Evolutionary conservation across 2,329 filamentous ascomycete species (phyloP).

Genomic region (Penicillium sp.): DNA sequence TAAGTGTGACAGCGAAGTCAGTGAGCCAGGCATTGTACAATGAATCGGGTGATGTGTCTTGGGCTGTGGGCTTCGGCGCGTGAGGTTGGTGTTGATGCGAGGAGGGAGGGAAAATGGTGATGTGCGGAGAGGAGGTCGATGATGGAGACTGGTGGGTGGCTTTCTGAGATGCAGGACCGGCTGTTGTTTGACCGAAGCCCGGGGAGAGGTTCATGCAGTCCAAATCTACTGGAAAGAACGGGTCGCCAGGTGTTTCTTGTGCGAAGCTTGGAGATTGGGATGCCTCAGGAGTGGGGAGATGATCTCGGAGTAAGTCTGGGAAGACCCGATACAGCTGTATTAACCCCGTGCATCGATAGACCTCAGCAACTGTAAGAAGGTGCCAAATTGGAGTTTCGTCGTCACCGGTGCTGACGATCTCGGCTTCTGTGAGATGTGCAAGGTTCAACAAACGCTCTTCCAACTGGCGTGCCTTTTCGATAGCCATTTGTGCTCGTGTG

Average conservation of each 20-base stretch:
- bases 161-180: neutral
- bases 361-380: slow-evolving; percentile 54
- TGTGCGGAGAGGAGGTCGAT: neutral
- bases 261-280: neutral
- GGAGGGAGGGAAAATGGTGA: slow-evolving; percentile 6
- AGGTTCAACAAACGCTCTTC: slow-evolving; percentile 51
- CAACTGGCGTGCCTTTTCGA: slow-evolving; percentile 39
- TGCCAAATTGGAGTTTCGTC: slow-evolving; percentile 54
- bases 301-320: slow-evolving; percentile 50
- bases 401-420: slow-evolving; percentile 54
- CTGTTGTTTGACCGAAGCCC: slow-evolving; percentile 14
- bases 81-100: slow-evolving; percentile 18
- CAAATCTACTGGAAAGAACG: slow-evolving; percentile 24
- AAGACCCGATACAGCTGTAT: slow-evolving; percentile 57
- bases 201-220: slow-evolving; percentile 23
- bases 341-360: slow-evolving; percentile 54
- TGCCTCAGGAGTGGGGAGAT: slow-evolving; percentile 32
- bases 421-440: slow-evolving; percentile 47
- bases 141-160: slow-evolving; percentile 1
- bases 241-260: slow-evolving; percentile 12
- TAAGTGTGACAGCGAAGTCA: slow-evolving; percentile 52
- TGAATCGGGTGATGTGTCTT: slow-evolving; percentile 8
- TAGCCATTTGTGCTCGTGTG: slow-evolving; percentile 33
- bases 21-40: slow-evolving; percentile 47
- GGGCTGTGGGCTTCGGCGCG: slow-evolving; percentile 2